These are phyloP conservation scores for Gynochthodes officinalis DNA, from an alignment of 257 asterid species.

Conservation along the genomic window DNA sequence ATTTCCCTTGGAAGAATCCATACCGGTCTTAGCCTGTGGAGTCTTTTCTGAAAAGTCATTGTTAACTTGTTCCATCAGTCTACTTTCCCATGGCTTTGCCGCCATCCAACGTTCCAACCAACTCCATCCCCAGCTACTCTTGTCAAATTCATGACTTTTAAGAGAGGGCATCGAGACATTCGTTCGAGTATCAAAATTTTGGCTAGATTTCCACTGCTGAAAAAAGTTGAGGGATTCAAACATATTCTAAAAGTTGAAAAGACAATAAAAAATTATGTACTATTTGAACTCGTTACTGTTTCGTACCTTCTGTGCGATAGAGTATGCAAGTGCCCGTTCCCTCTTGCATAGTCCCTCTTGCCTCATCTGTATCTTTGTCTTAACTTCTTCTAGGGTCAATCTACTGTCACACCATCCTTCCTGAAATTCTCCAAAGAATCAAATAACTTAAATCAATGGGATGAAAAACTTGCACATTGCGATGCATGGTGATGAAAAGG, in stretches of 20 bases:
- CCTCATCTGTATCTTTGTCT: constrained; percentile 81
- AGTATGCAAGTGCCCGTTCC: constrained; percentile 86
- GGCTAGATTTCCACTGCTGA: constrained; percentile 58
- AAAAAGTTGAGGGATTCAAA: constrained; percentile 11
- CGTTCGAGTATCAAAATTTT: constrained; percentile 33
- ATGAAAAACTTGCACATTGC: not conserved
- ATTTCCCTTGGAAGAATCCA: constrained; percentile 26
- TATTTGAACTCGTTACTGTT: not conserved
- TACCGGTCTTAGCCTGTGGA: constrained; percentile 33
- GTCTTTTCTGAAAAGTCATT: constrained; percentile 36
- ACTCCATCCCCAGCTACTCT: constrained; percentile 76
- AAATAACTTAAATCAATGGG: not conserved
- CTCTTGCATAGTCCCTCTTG: constrained; percentile 86
- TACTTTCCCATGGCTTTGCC: constrained; percentile 93
- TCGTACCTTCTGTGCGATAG: constrained; percentile 83
- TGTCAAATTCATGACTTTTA: constrained; percentile 43
- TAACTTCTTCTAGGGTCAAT: constrained; percentile 74
- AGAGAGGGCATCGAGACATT: constrained; percentile 38
- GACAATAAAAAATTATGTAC: not conserved
- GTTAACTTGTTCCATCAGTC: constrained; percentile 61
- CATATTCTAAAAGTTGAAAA: not conserved
- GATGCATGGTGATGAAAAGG: not conserved
- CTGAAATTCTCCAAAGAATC: constrained; percentile 28
- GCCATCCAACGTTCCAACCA: constrained; percentile 99
- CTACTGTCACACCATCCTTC: constrained; percentile 93